Conservation (phyloP, 228 moss, liverwort and hornwort species). For the Sphagnum magellanicum region DNA sequence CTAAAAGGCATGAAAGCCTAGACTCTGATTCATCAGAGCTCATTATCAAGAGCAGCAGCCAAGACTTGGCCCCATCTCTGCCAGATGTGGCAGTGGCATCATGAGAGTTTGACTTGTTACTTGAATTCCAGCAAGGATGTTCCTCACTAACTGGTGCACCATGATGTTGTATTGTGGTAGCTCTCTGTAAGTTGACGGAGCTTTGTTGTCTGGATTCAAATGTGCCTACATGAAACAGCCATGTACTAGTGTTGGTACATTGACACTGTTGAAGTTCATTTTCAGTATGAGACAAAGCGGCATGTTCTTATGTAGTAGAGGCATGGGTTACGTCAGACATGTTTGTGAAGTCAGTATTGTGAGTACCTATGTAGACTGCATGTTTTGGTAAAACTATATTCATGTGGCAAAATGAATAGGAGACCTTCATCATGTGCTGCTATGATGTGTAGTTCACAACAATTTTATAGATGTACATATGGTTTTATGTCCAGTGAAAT, state of each 20-base stretch:
- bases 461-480: neutral
- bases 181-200: neutral
- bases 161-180: neutral
- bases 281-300: neutral
- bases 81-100: neutral
- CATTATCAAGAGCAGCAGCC: neutral
- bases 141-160: neutral
- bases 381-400: neutral
- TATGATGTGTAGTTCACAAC: neutral
- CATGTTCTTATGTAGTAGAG: neutral
- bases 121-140: neutral
- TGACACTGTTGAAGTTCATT: neutral
- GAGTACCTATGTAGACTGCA: neutral
- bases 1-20: neutral
- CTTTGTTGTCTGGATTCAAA: neutral
- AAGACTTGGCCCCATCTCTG: neutral
- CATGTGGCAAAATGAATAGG: neutral
- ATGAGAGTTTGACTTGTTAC: neutral
- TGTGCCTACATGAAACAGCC: neutral
- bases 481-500: neutral
- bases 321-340: neutral
- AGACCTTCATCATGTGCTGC: neutral
- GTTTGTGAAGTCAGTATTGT: neutral
- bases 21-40: neutral
- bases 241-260: neutral